phyloP scores from a whole-genome alignment of 2,329 filamentous ascomycete species.

The Nemania serpens region DNA sequence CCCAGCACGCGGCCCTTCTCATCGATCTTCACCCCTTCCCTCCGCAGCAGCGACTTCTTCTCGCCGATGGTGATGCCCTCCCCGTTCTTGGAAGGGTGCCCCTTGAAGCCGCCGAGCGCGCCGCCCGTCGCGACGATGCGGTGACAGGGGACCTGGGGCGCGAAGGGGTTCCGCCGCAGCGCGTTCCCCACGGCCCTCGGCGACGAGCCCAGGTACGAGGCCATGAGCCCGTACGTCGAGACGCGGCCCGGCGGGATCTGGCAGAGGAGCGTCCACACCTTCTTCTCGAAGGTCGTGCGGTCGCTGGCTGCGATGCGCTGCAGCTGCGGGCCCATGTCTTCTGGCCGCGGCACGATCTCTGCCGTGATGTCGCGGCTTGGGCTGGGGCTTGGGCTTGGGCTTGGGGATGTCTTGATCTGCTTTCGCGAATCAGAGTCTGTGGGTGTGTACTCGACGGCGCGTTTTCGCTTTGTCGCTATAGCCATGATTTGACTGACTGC shows the following conservation, averaged over 20 bases:
- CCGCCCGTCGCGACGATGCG: constrained; percentile 76
- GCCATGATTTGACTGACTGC: constrained; percentile 29
- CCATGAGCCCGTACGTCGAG: constrained; percentile 77
- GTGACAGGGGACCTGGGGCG: constrained; percentile 76
- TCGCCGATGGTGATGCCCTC: constrained; percentile 66
- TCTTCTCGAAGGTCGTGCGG: constrained; percentile 62
- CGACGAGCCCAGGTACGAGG: constrained; percentile 51
- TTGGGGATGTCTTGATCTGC: constrained; percentile 13
- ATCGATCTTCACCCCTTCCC: constrained; percentile 69
- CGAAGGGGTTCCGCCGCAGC: constrained; percentile 78
- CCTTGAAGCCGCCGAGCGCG: constrained; percentile 73
- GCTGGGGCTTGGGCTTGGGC: neutral
- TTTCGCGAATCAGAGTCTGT: constrained; percentile 17
- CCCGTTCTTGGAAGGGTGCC: constrained; percentile 64
- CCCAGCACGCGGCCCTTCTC: constrained; percentile 63
- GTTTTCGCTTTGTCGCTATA: constrained; percentile 37
- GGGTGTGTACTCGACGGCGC: constrained; percentile 9
- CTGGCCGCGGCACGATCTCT: constrained; percentile 15
- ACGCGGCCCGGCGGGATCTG: constrained; percentile 77
- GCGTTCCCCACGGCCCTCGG: constrained; percentile 47
- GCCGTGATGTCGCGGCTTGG: constrained; percentile 1
- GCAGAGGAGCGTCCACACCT: constrained; percentile 72
- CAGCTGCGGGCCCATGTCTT: constrained; percentile 48
- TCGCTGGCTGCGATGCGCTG: constrained; percentile 50
- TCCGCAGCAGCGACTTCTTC: constrained; percentile 64